Conservation (phyloP, 305 asterid genomes). For the Rubia tinctorum region DNA sequence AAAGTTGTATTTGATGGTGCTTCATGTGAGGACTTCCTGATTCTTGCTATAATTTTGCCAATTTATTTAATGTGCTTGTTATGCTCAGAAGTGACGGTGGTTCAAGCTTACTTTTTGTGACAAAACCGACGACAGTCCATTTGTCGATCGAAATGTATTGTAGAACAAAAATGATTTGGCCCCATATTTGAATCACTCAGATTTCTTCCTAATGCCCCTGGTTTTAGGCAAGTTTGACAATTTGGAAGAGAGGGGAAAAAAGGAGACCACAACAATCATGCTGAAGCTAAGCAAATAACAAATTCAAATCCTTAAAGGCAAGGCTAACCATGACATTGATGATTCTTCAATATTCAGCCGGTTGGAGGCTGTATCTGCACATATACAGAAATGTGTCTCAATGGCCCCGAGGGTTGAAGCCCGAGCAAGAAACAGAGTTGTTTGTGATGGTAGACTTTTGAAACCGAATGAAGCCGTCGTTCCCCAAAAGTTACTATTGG, state of each 20-base stretch:
- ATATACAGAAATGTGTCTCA: slow-evolving; percentile 47
- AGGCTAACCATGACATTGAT: not conserved
- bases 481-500: slow-evolving; percentile 47
- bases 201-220: not conserved
- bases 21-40: too few species aligned
- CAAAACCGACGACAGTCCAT: too few species aligned
- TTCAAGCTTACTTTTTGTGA: too few species aligned
- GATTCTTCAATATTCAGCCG: slow-evolving; percentile 22
- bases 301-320: not conserved
- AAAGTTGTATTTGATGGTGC: too few species aligned
- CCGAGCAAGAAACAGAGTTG: slow-evolving; percentile 36
- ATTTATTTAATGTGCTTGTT: too few species aligned
- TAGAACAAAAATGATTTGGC: not conserved
- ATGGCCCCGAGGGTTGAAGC: slow-evolving; percentile 37
- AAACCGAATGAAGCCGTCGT: slow-evolving; percentile 37
- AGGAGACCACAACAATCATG: slow-evolving; percentile 8
- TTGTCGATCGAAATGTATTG: not conserved
- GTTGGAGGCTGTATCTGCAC: slow-evolving; percentile 42
- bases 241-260: slow-evolving; percentile 1
- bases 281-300: slow-evolving; percentile 4
- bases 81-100: too few species aligned
- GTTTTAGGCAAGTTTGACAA: slow-evolving; percentile 2
- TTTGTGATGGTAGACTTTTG: slow-evolving; percentile 40
- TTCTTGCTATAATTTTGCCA: too few species aligned
- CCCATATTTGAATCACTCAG: not conserved